Conservation (phyloP, 257 asterid species). For the Ehretia macrophylla region DNA sequence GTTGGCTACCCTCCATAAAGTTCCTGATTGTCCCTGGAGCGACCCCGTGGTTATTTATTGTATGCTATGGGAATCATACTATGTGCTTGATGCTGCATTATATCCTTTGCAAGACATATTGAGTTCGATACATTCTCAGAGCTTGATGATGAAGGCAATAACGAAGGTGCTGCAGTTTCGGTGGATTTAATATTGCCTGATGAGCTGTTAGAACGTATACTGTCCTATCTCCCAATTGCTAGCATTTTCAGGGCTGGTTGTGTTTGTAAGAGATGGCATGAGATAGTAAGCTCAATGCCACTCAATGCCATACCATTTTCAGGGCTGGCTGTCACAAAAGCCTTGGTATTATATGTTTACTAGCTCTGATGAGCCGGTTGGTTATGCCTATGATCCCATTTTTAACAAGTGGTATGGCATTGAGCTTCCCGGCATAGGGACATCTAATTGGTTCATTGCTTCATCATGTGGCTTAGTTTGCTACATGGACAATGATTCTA, state of each 20-base stretch:
- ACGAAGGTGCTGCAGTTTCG: conserved; percentile 46
- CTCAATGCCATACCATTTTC: conserved; percentile 63
- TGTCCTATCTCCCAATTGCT: conserved; percentile 72
- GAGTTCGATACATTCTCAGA: conserved; percentile 47
- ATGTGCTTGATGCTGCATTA: no score
- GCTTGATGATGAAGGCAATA: conserved; percentile 40
- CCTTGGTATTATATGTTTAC: conserved; percentile 99
- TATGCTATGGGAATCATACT: no score
- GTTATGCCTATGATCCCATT: conserved; percentile 79
- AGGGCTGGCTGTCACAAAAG: conserved; percentile 46
- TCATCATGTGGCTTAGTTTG: conserved; percentile 82
- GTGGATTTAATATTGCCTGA: conserved; percentile 73
- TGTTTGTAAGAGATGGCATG: conserved; percentile 86
- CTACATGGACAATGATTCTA: conserved; percentile 78
- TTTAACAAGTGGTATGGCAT: conserved; percentile 71
- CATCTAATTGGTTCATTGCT: conserved; percentile 71
- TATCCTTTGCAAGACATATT: conserved; percentile 5
- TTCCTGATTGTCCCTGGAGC: no score
- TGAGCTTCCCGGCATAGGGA: conserved; percentile 76
- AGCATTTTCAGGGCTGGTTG: conserved; percentile 80
- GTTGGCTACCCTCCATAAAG: no score
- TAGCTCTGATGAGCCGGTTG: conserved; percentile 80
- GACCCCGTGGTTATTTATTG: no score
- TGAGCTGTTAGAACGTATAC: conserved; percentile 78
- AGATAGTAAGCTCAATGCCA: conserved; percentile 66